Evolutionary conservation across 768 basidiomycete species (phyloP), one percentile per base, ranked within the genome.

Genomic region (Suillus luteus): DNA sequence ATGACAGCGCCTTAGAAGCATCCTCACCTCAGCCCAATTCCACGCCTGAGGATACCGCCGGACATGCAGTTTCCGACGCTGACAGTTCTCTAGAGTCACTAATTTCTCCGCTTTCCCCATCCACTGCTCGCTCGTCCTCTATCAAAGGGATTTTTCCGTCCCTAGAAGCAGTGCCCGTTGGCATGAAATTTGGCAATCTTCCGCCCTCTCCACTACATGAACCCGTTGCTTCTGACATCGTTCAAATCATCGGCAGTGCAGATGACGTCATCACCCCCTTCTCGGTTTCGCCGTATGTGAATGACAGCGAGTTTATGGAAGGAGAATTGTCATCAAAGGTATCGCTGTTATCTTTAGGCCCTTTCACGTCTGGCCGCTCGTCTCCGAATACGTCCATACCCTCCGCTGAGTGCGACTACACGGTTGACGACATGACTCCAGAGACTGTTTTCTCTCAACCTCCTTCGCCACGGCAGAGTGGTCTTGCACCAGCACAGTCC

Each of bases 311-410:
- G 17, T 27, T 58, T 19, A 31, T 55, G 61, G 55, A 60, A 24
- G 61, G 48, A 54, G 48, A 59, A 31, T 73, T 74, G 8, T 52
- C 60, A 11, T 14, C 59, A 60, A 66, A 67, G 46, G 60, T 67
- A 19, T 67, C 72, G 27, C 55, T 67, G 5, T 63, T 67, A 64
- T 65, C 57, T 33, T 27, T 62, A n/a, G 31, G 14, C 11, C 7
- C 69, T n/a, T 69, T 5, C 15, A 24, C 61, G 44, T 72, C 72
- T 38, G 62, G 61, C 48, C 24, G 57, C 48, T 76, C 74, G 2
- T 70, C 69, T 27, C 68, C 70, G 7, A 62, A 69, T 33, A 73
- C 70, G 4, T 75, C 72, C 17, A 38, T 71, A 11, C 62, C 58
- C 24, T 76, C 75, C 27, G 43, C 64, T 41, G 64, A 65, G 5